Percentiles rank a stretch among this genome's conserved stretches.
Evolutionary conservation across 2,329 filamentous ascomycete genomes (phyloP).

Genomic region (Dactylella cylindrospora): DNA sequence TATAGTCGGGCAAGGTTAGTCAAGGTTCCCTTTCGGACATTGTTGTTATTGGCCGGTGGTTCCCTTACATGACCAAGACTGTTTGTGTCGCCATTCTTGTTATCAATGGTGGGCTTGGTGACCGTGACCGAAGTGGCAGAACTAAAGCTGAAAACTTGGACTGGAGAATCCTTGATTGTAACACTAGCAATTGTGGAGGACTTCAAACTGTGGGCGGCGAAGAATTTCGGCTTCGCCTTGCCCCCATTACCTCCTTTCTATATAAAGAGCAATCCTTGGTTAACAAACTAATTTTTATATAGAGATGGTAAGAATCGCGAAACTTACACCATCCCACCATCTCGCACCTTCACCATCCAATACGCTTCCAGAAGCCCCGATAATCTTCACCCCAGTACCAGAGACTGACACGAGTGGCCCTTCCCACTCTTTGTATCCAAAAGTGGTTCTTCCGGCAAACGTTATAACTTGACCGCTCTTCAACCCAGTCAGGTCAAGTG

Average conservation of each 20-base stretch:
- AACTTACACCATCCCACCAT: constrained; percentile 61
- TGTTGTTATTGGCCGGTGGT: background rate
- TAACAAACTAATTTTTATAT: background rate
- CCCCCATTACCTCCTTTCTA: constrained; percentile 52
- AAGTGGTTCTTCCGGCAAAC: constrained; percentile 68
- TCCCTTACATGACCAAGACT: constrained; percentile 33
- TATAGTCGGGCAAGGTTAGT: constrained; percentile 44
- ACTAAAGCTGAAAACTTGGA: constrained; percentile 55
- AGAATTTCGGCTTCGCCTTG: constrained; percentile 56
- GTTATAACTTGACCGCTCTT: constrained; percentile 54
- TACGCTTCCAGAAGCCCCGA: constrained; percentile 57
- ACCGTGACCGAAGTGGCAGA: constrained; percentile 51
- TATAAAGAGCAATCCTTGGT: background rate
- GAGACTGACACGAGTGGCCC: constrained; percentile 66
- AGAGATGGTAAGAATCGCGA: background rate
- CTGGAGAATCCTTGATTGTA: constrained; percentile 54
- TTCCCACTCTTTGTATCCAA: constrained; percentile 66
- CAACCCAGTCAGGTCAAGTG: constrained; percentile 62
- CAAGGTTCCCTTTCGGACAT: background rate
- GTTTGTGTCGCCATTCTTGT: constrained; percentile 45
- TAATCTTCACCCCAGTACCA: constrained; percentile 60
- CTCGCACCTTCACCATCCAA: constrained; percentile 61
- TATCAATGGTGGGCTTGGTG: constrained; percentile 53
- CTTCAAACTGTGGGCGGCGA: constrained; percentile 55
- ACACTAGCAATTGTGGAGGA: constrained; percentile 53